Conservation (phyloP, 148 eudicot genomes). For the Diospyros kaki region DNA sequence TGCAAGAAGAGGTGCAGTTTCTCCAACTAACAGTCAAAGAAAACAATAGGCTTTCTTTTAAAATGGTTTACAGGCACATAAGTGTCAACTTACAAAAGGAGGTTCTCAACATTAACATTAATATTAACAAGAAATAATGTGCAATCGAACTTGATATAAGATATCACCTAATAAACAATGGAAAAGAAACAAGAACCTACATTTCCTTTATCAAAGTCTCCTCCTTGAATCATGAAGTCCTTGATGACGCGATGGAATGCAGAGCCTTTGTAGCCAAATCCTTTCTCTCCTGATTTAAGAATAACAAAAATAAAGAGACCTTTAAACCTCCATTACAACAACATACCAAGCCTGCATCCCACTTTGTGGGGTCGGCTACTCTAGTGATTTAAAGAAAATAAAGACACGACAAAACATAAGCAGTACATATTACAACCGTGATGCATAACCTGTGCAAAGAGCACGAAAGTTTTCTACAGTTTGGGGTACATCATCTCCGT, state of each 20-base stretch:
- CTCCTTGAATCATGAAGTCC: conserved; percentile 99
- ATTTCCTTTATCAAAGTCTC: conserved; percentile 96
- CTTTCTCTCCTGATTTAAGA: conserved; percentile 69
- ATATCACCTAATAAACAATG: background rate
- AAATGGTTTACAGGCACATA: background rate
- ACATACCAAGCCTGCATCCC: too few species aligned
- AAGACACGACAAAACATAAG: background rate
- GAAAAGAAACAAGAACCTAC: conserved; percentile 35
- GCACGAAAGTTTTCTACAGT: conserved; percentile 94
- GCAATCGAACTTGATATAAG: too few species aligned
- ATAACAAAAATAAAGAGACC: conserved; percentile 9
- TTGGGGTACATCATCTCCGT: conserved; percentile 89
- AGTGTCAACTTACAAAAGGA: background rate
- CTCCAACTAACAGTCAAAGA: background rate
- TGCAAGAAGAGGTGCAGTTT: background rate
- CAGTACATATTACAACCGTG: background rate
- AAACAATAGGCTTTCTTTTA: background rate
- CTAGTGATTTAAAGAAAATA: background rate
- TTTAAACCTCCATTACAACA: background rate
- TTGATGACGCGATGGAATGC: conserved; percentile 92
- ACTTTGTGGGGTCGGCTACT: too few species aligned
- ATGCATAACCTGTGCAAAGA: conserved; percentile 80
- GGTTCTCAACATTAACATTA: background rate
- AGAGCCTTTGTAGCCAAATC: conserved; percentile 89
- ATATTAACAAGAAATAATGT: background rate